Percentiles rank a stretch among this genome's conserved stretches.
phyloP scores from a whole-genome alignment of 2,329 filamentous ascomycete genomes.

The Fusarium sp. region DNA sequence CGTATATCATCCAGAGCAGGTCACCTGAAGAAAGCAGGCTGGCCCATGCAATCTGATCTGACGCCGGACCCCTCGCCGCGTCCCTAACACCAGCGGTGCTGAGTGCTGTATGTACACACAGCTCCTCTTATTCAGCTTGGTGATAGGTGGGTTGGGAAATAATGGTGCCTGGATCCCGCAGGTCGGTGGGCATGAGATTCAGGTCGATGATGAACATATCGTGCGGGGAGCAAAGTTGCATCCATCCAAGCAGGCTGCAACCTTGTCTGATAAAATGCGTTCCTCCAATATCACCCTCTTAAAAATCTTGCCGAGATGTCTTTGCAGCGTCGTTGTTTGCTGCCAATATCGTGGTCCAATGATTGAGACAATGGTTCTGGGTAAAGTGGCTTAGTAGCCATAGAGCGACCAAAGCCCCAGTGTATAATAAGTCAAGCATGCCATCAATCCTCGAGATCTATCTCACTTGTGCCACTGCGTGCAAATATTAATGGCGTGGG shows the following conservation, averaged over 20 bases:
- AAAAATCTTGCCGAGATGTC: slow-evolving; percentile 30
- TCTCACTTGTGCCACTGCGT: slow-evolving; percentile 21
- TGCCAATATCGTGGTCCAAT: slow-evolving; percentile 12
- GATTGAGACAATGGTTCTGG: slow-evolving; percentile 15
- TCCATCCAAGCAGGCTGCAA: slow-evolving; percentile 40
- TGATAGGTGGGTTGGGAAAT: slow-evolving; percentile 27
- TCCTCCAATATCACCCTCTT: slow-evolving; percentile 10
- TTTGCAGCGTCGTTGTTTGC: slow-evolving; percentile 37
- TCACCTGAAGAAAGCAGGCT: slow-evolving; percentile 43
- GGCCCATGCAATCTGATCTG: slow-evolving; percentile 37
- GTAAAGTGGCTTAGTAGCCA: slow-evolving; percentile 3
- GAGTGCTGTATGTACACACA: background rate
- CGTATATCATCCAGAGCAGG: slow-evolving; percentile 15
- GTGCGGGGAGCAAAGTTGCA: slow-evolving; percentile 40
- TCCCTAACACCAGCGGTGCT: slow-evolving; percentile 18
- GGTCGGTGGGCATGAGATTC: slow-evolving; percentile 37
- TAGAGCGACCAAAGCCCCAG: background rate
- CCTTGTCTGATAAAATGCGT: slow-evolving; percentile 34
- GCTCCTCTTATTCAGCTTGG: slow-evolving; percentile 17
- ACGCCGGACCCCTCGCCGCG: slow-evolving; percentile 42
- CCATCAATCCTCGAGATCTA: slow-evolving; percentile 24
- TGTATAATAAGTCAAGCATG: slow-evolving; percentile 10
- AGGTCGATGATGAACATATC: slow-evolving; percentile 42
- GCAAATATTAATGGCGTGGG: slow-evolving; percentile 41
- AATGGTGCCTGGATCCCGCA: slow-evolving; percentile 48